Base-by-base conservation (phyloP, 352 stramenopile genomes). In the Thraustochytrium striatum region DNA sequence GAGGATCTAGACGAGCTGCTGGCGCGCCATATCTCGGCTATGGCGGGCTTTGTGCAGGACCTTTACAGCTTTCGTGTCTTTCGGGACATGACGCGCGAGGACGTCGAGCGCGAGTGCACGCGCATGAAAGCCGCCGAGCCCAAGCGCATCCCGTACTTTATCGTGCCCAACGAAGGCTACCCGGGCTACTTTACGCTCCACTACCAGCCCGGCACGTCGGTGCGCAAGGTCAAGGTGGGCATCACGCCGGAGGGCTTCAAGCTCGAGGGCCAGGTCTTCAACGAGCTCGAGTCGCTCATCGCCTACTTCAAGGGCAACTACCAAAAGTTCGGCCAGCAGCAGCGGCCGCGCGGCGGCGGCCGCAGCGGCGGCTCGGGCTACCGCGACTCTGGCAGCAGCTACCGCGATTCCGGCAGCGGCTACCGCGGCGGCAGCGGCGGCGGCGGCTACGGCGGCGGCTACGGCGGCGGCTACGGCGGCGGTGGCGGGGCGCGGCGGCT, bases 1-100 rank as follows among this genome's bases (percentile, higher is more conserved):
- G 82, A 82, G 33, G 79, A 83, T 38, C 39, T 87, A 2, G 84
- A 87, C 32, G 84, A 87, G 72, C 57, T 87, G 5, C 68, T 86
- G 3, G 83, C 82, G 25, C 79, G 82, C 38, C 79, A 85, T 70
- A 72, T 87, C 33, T 57, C 78, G 5, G 61, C 82, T 11, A 81
- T 84, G 47, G 83, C 83, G 19, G 82, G 84, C 39, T 83, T 79
- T 28, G 32, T 82, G 2, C 52, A 72, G 35, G 80, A 87, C 28
- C n/a, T 87, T 9, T 59, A 72, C 80, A 82, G 83, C 44, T 44
- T 61, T 33, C 38, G 79, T 25, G 43, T 55, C 44, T 75, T 75
- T 50, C 32, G 25, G 35, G 1, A 35, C 39, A 39, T 39, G 11
- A 75, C 30, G 16, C 25, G 19, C 7, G 72, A 57, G 21, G 62